Percentiles rank a stretch among this genome's conserved stretches.
These are phyloP conservation scores for Brachypodium distachyon DNA, from an alignment of 202 grass and related monocot genomes.

Conservation along the genomic window DNA sequence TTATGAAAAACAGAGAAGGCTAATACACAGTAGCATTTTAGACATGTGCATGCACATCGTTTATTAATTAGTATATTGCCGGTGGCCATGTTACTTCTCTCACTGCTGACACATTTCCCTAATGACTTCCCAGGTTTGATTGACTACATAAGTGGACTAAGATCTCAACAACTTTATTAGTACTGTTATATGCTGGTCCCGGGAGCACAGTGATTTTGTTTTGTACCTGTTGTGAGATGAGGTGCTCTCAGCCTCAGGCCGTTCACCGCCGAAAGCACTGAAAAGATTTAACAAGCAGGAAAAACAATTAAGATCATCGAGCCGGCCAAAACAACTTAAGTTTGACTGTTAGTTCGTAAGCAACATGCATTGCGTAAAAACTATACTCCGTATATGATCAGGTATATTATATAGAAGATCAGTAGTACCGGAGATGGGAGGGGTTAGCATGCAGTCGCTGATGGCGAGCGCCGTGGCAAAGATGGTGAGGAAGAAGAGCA, in stretches of 20 bases:
- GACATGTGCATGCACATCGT: neutral
- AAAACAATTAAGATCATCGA: neutral
- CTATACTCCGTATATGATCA: no score
- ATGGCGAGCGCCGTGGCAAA: slow-evolving; percentile 61
- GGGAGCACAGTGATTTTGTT: neutral
- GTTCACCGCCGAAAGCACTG: slow-evolving; percentile 68
- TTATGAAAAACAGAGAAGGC: neutral
- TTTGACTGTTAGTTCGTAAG: no score
- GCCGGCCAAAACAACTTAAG: no score
- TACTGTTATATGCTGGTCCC: neutral
- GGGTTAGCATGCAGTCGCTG: slow-evolving; percentile 60
- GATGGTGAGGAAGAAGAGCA: slow-evolving; percentile 54
- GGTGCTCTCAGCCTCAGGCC: slow-evolving; percentile 46
- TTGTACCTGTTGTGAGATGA: slow-evolving; percentile 47
- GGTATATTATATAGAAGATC: neutral
- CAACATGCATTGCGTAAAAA: no score
- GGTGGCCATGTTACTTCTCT: neutral
- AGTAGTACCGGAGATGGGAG: slow-evolving; percentile 54
- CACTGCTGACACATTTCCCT: neutral
- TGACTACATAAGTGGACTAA: neutral
- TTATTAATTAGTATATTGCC: no score
- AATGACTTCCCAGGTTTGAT: neutral
- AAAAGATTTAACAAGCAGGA: neutral
- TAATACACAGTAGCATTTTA: neutral
- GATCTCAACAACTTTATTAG: neutral